Percentiles rank a stretch among this genome's conserved stretches.
These are phyloP conservation scores for Crithidia acanthocephali DNA, from an alignment of 208 protist genomes.

Conservation along the genomic window DNA sequence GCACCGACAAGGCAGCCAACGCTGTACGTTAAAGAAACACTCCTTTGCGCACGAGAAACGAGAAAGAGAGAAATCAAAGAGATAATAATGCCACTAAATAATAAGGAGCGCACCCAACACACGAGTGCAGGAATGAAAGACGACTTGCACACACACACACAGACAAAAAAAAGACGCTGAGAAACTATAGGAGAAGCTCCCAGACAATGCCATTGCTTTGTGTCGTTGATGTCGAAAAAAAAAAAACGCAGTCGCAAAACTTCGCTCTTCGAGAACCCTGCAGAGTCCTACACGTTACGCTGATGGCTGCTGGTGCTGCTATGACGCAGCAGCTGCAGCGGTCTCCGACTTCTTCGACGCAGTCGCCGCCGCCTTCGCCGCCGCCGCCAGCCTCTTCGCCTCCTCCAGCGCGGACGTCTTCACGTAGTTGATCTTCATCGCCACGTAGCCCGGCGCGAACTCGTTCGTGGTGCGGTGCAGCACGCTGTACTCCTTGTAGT, in stretches of 20 bases:
- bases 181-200: no score
- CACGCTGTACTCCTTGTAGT: constrained; percentile 73
- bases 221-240: no score
- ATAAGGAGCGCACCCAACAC: not conserved
- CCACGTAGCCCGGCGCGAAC: constrained; percentile 78
- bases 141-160: no score
- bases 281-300: no score
- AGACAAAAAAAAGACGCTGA: no score
- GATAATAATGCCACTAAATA: not conserved
- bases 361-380: not conserved
- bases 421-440: constrained; percentile 89
- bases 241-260: no score
- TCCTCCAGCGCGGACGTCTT: constrained; percentile 35
- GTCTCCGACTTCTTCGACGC: not conserved
- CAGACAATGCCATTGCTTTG: no score
- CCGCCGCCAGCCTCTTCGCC: constrained; percentile 7
- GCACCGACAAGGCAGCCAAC: not conserved
- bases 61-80: constrained; percentile 11
- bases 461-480: constrained; percentile 81
- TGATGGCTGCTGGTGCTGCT: no score
- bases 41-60: not conserved
- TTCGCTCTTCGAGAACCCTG: no score
- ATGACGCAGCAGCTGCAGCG: constrained; percentile 4
- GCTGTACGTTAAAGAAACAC: not conserved
- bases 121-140: not conserved